Evolutionary conservation across 805 yeast species (phyloP), one percentile per base, ranked within the genome.

Genomic region (Cyberlindnera xylosilytica): DNA sequence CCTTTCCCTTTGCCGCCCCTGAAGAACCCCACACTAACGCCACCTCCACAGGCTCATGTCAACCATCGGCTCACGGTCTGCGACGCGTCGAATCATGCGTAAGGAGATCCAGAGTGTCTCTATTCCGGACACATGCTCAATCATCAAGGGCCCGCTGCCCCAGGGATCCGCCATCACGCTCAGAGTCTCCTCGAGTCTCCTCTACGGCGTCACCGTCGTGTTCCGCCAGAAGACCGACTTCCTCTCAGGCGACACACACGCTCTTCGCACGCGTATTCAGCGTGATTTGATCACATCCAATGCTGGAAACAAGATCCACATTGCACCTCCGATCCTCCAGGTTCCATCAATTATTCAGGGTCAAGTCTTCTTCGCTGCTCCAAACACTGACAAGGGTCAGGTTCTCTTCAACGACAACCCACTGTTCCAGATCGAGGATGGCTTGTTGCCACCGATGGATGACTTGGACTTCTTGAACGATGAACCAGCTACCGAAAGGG

Each of bases 171-270:
- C 19, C 41, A 57, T 56, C 34, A 55, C 60, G 1, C 44, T 64
- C 2, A 49, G 76, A 23, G 47, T 68, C 12, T 57, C 66, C 0
- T 72, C 78, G 0, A 69, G 57, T 36, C 50, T 75, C 7, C 53
- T 75, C 27, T 65, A 72, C 46, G 81, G 81, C 1, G 61, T 74
- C 4, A 61, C 77, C 1, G 44, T 75, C 28, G 57, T 71, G 30
- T 73, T 72, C 53, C 73, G 66, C 43, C 71, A 73, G 20, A 75
- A 80, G 53, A 68, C 74, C 0, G 70, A 69, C 4, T 70, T 69
- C 49, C 68, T 73, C 48, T 66, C 65, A 48, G 53, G 38, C 24
- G 62, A 58, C 39, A 43, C 56, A 0, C 45, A 49, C 11, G 17
- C 42, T 9, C 44, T 54, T 8, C 51, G 58, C 26, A 48, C 60